Evolutionary conservation across 495 filamentous ascomycete species (phyloP).

Genomic region (Xanthoparmelia taractica): DNA sequence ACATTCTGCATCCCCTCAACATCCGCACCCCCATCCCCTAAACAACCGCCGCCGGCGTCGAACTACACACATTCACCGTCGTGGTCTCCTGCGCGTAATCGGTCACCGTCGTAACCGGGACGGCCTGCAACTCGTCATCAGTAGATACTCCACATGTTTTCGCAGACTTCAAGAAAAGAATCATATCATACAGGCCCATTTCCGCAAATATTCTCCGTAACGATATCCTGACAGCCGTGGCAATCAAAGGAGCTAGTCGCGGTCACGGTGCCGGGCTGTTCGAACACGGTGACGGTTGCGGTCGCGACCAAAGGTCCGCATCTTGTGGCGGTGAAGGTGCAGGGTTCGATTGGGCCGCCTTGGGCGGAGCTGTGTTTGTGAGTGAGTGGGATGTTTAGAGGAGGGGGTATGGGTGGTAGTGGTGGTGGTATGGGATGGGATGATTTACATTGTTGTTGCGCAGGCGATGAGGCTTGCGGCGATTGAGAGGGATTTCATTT

Average conservation of each 20-base stretch:
- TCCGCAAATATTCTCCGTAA: too few relatives aligned
- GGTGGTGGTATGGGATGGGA: neutral
- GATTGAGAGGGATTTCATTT: slow-evolving; percentile 4
- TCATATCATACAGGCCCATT: too few relatives aligned
- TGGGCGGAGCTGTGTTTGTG: slow-evolving; percentile 2
- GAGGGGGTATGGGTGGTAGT: too few relatives aligned
- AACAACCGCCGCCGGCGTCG: slow-evolving; percentile 4
- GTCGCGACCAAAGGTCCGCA: neutral
- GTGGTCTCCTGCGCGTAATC: neutral
- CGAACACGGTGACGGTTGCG: slow-evolving; percentile 14
- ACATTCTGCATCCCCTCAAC: too few relatives aligned
- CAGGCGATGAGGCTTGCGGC: slow-evolving; percentile 12
- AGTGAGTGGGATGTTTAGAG: slow-evolving; percentile 5
- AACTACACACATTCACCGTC: slow-evolving; percentile 13
- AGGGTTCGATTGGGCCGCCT: slow-evolving; percentile 4
- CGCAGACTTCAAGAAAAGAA: too few relatives aligned
- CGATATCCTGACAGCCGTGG: slow-evolving; percentile 2
- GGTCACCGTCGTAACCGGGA: neutral
- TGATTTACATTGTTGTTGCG: neutral
- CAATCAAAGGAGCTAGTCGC: slow-evolving; percentile 10
- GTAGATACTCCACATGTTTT: too few relatives aligned
- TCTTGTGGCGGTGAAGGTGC: slow-evolving; percentile 5
- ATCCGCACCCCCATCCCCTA: too few relatives aligned
- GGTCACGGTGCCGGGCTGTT: slow-evolving; percentile 9
- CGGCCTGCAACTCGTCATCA: neutral